Percentiles rank a stretch among this genome's conserved stretches.
These are phyloP conservation scores for Tulasnella sp. DNA, from an alignment of 768 basidiomycete genomes.

Conservation along the genomic window DNA sequence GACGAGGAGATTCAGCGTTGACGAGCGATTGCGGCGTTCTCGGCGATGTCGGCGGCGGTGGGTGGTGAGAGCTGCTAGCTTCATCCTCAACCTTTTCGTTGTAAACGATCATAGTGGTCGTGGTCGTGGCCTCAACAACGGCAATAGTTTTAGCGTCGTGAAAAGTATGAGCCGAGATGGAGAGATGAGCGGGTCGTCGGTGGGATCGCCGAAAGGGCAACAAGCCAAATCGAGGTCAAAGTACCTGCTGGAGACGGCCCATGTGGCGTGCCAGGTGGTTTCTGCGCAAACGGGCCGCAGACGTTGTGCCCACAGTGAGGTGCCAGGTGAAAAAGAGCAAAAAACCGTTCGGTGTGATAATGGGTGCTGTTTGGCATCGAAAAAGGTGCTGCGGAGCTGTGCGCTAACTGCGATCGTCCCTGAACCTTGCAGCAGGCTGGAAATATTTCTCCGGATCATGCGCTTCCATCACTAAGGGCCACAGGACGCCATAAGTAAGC, in stretches of 20 bases:
- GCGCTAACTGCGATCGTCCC: neutral
- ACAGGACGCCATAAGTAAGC: neutral
- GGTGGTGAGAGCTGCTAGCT: too few relatives aligned
- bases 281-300: neutral
- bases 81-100: constrained; percentile 7
- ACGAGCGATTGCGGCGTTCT: neutral
- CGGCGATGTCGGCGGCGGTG: neutral
- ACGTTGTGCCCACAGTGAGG: neutral
- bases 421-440: neutral
- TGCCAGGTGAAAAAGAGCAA: neutral
- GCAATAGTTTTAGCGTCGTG: neutral
- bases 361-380: neutral
- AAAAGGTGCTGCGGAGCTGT: neutral
- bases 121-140: neutral
- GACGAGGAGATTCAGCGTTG: neutral
- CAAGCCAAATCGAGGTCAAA: neutral
- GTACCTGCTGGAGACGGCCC: neutral
- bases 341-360: neutral
- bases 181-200: neutral
- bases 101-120: neutral
- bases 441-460: neutral
- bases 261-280: neutral
- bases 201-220: neutral
- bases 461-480: neutral
- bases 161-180: neutral